A percentile compares a stretch with the other conserved stretches of the same genome.
Conservation (phyloP, 106 monocot genomes). For the Triglochin maritima region DNA sequence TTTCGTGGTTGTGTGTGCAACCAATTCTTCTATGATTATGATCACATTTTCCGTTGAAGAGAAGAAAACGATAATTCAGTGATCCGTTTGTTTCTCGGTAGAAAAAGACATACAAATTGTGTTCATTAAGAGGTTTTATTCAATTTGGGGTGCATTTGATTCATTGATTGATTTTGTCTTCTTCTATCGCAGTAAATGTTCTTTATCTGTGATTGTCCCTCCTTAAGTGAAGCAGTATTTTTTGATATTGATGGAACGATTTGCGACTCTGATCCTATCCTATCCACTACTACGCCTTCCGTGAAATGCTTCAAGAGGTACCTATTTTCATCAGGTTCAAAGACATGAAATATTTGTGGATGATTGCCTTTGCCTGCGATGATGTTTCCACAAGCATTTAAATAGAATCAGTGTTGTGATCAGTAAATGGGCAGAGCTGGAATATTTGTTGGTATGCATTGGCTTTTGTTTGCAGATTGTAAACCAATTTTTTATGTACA, state of each 20-base stretch:
- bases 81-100: too few species aligned
- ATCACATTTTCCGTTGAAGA: too few species aligned
- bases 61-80: too few species aligned
- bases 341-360: not conserved
- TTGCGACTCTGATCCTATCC: constrained; percentile 75
- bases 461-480: too few species aligned
- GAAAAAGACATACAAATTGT: too few species aligned
- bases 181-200: constrained; percentile 18
- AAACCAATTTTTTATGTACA: constrained; percentile 16
- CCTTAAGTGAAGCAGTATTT: constrained; percentile 54
- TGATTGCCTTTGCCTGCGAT: not conserved
- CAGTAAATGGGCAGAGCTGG: not conserved
- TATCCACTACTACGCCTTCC: constrained; percentile 54
- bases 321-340: not conserved
- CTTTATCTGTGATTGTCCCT: constrained; percentile 34
- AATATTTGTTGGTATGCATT: not conserved
- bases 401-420: too few species aligned
- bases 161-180: not conserved
- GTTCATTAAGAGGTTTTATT: too few species aligned
- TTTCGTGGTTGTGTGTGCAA: too few species aligned
- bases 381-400: not conserved
- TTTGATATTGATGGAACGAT: constrained; percentile 71
- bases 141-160: too few species aligned
- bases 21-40: too few species aligned
- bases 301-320: constrained; percentile 67